These are phyloP conservation scores for Aspergillus homomorphus DNA, from an alignment of 495 filamentous ascomycete species.

Conservation along the genomic window DNA sequence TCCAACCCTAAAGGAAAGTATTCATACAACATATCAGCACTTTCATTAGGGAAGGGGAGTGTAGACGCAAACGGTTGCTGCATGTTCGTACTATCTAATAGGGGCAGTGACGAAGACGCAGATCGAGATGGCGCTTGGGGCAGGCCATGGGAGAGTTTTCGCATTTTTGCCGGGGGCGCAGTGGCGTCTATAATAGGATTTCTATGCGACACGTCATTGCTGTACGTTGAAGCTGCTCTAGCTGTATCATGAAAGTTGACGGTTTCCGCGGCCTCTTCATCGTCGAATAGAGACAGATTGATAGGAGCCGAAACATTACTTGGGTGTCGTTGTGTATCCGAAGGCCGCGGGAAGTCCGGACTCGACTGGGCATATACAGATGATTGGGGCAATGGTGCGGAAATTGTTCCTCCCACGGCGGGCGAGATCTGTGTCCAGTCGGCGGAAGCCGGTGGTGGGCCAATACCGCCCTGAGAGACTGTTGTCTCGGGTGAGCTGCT, in stretches of 20 bases:
- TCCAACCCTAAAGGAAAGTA: conserved; percentile 87
- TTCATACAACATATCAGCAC: conserved; percentile 79
- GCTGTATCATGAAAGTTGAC: conserved; percentile 23
- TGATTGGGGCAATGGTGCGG: conserved; percentile 34
- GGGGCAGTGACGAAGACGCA: conserved; percentile 33
- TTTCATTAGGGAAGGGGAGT: conserved; percentile 61
- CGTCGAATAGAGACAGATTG: conserved; percentile 71
- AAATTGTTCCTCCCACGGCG: conserved; percentile 23
- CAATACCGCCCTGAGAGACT: conserved; percentile 34
- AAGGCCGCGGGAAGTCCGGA: conserved; percentile 46
- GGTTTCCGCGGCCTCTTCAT: conserved; percentile 48
- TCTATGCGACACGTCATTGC: conserved; percentile 28
- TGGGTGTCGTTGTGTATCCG: conserved; percentile 31
- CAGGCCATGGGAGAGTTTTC: conserved; percentile 38
- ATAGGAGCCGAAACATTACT: conserved; percentile 54
- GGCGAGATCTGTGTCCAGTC: conserved; percentile 43
- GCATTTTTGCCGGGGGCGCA: conserved; percentile 42
- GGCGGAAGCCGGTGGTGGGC: conserved; percentile 33
- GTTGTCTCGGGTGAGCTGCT: conserved; percentile 43
- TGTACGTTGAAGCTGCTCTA: conserved; percentile 25
- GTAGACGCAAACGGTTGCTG: conserved; percentile 39
- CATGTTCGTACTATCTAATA: conserved; percentile 39
- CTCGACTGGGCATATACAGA: conserved; percentile 53
- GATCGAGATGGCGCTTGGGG: conserved; percentile 33
- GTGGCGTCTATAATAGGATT: conserved; percentile 28